phyloP scores from a whole-genome alignment of 805 yeast species.

The Schwanniomyces occidentalis region DNA sequence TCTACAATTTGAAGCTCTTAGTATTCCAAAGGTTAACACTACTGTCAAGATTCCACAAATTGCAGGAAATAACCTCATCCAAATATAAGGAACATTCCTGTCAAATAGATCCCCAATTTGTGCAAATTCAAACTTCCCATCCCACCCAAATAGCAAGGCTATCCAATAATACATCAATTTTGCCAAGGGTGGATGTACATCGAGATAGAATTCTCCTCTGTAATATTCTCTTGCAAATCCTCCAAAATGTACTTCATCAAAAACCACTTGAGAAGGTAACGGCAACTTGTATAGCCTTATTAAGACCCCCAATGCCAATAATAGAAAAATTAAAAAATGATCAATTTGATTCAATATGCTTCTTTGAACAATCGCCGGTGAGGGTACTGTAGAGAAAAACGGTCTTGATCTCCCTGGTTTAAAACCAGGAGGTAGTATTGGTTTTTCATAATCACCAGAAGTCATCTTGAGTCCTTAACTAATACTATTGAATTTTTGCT shows the following conservation, averaged over 20 bases:
- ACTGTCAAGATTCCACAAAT: conserved; percentile 54
- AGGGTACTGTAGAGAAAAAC: conserved; percentile 25
- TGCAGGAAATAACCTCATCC: conserved; percentile 60
- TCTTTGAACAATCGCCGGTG: conserved; percentile 14
- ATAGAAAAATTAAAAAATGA: conserved; percentile 17
- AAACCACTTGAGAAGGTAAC: conserved; percentile 42
- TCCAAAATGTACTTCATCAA: conserved; percentile 49
- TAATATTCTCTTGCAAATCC: conserved; percentile 45
- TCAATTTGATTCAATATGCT: conserved; percentile 16
- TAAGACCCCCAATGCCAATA: conserved; percentile 23
- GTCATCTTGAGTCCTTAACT: neutral
- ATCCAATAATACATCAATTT: conserved; percentile 58
- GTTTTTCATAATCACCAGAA: conserved; percentile 1
- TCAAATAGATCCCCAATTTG: conserved; percentile 44
- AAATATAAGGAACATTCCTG: conserved; percentile 44
- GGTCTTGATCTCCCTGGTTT: conserved; percentile 31
- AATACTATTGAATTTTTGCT: too few species aligned
- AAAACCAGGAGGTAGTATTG: conserved; percentile 16
- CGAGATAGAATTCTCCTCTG: conserved; percentile 63
- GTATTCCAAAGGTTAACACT: conserved; percentile 52
- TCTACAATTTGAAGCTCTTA: conserved; percentile 58
- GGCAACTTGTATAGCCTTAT: conserved; percentile 34
- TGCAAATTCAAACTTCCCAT: conserved; percentile 40
- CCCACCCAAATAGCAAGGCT: conserved; percentile 53
- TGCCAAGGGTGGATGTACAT: conserved; percentile 72